A percentile compares a stretch with the other conserved stretches of the same genome.
phyloP scores from a whole-genome alignment of 208 protist genomes.

The Angomonas deanei region DNA sequence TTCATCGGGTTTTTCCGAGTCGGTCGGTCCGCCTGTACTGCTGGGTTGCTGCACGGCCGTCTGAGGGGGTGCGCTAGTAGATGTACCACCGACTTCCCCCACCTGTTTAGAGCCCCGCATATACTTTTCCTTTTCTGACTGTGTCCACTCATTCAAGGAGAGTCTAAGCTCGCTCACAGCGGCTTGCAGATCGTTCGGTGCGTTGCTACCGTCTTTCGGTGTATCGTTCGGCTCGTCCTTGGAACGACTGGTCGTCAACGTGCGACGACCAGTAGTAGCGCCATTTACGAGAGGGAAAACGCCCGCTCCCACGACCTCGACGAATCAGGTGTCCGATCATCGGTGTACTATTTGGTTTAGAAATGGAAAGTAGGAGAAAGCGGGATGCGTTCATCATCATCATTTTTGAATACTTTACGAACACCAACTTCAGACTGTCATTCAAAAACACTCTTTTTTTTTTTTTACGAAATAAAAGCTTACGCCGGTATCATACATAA shows the following conservation, averaged over 20 bases:
- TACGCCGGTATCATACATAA: no score
- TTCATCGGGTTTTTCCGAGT: neutral
- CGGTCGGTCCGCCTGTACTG: no score
- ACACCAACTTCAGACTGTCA: neutral
- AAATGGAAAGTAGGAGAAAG: no score
- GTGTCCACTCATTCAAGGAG: neutral
- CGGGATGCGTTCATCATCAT: no score
- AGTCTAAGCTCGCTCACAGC: neutral
- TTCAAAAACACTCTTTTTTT: neutral
- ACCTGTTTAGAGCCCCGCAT: no score
- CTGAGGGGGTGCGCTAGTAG: neutral
- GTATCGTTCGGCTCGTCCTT: neutral
- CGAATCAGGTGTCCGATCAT: no score
- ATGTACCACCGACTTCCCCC: no score
- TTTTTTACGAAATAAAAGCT: neutral
- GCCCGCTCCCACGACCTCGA: no score
- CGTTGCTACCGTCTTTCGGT: neutral
- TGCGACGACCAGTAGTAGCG: no score
- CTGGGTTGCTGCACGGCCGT: neutral
- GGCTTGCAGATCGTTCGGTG: neutral
- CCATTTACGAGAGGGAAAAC: no score
- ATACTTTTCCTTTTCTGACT: slow-evolving; percentile 1
- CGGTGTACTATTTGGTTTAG: no score
- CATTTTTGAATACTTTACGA: neutral
- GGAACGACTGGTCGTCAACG: neutral